These are phyloP conservation scores for Coemansia umbellata DNA, from an alignment of 192 early-diverging fungal genomes.

Conservation along the genomic window DNA sequence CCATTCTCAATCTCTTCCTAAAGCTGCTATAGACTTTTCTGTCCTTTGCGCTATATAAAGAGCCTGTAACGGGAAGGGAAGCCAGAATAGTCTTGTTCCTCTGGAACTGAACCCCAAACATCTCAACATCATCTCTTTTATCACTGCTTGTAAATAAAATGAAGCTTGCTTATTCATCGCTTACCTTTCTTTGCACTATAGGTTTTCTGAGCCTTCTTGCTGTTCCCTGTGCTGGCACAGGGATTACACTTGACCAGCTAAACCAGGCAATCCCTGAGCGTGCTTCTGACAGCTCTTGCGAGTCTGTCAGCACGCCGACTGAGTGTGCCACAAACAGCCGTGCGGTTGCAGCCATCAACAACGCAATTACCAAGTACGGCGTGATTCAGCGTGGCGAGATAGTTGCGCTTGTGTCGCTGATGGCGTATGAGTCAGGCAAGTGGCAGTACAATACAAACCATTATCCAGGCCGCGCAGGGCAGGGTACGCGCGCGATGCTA, in stretches of 20 bases:
- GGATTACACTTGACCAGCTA: constrained; percentile 24
- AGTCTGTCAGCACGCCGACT: too few relatives aligned
- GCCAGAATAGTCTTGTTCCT: too few relatives aligned
- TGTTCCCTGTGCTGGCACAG: neutral
- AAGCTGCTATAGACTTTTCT: too few relatives aligned
- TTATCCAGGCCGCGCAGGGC: constrained; percentile 40
- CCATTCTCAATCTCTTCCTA: too few relatives aligned
- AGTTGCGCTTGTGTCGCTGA: constrained; percentile 35
- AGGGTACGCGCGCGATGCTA: constrained; percentile 48
- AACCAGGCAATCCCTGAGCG: constrained; percentile 21
- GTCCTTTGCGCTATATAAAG: too few relatives aligned
- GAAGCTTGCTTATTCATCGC: neutral
- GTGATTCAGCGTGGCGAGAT: constrained; percentile 31
- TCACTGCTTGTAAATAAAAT: too few relatives aligned
- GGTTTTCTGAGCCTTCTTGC: neutral
- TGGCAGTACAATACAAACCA: constrained; percentile 51
- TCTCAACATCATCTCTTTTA: too few relatives aligned
- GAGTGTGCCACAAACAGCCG: constrained; percentile 32
- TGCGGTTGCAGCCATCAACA: constrained; percentile 27
- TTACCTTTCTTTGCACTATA: neutral
- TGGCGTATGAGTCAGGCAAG: constrained; percentile 39
- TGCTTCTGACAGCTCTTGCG: constrained; percentile 14
- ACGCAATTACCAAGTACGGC: constrained; percentile 34
- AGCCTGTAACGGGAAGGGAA: too few relatives aligned
- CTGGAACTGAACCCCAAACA: too few relatives aligned